phyloP scores from a whole-genome alignment of 2,329 filamentous ascomycete genomes.

The Clarireedia homoeocarpa region DNA sequence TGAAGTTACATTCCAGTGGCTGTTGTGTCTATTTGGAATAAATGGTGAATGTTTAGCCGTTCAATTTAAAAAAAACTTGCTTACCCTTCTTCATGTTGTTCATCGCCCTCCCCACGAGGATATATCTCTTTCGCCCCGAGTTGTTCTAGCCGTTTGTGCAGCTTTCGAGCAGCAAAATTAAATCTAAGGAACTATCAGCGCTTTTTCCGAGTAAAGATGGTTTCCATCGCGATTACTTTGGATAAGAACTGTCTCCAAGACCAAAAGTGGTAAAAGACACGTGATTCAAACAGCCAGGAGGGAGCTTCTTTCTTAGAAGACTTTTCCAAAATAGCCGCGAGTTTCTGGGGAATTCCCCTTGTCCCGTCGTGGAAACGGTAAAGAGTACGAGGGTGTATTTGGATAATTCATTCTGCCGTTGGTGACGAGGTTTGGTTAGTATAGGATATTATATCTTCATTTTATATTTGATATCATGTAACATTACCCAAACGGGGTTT shows the following conservation, averaged over 20 bases:
- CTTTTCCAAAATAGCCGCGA: conserved; percentile 76
- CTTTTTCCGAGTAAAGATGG: background rate
- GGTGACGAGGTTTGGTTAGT: background rate
- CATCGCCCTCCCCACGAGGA: conserved; percentile 78
- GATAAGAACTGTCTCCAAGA: conserved; percentile 88
- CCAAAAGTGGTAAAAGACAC: conserved; percentile 81
- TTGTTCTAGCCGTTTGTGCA: conserved; percentile 76
- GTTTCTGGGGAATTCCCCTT: conserved; percentile 88
- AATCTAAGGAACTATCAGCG: conserved; percentile 46
- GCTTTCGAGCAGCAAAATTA: conserved; percentile 86
- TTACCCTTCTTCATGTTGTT: conserved; percentile 87
- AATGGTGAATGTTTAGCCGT: too few species aligned
- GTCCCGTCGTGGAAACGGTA: conserved; percentile 84
- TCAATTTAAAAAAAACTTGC: conserved; percentile 17
- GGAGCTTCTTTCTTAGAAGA: conserved; percentile 70
- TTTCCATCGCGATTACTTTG: conserved; percentile 51
- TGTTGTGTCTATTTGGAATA: too few species aligned
- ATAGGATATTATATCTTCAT: background rate
- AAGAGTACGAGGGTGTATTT: conserved; percentile 60
- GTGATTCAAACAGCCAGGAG: conserved; percentile 57
- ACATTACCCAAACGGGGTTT: background rate
- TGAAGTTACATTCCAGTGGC: too few species aligned
- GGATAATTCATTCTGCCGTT: conserved; percentile 41
- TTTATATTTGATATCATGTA: background rate
- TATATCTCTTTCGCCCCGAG: conserved; percentile 74